Evolutionary conservation across 345 rosid genomes (phyloP).

Genomic region (Camelina hispida): DNA sequence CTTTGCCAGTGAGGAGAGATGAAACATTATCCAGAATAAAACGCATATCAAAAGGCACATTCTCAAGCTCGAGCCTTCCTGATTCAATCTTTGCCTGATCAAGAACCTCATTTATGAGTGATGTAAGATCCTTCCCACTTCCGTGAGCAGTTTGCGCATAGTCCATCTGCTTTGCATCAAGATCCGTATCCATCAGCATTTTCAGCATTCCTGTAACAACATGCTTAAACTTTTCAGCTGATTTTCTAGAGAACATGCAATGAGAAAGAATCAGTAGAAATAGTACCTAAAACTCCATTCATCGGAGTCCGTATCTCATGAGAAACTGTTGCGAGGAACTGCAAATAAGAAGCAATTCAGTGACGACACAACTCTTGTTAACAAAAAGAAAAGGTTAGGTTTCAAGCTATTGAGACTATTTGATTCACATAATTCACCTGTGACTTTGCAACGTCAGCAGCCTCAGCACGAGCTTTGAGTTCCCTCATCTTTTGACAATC

Average conservation of each 20-base stretch:
- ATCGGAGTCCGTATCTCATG: conserved; percentile 98
- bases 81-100: conserved; percentile 99
- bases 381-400: background rate
- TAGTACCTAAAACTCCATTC: conserved; percentile 68
- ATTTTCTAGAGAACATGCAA: background rate
- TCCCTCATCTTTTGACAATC: conserved; percentile 75
- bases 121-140: conserved; percentile 86
- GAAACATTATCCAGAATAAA: conserved; percentile 74
- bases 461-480: conserved; percentile 94
- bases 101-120: conserved; percentile 86
- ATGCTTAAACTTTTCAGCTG: background rate
- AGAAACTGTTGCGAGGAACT: conserved; percentile 98
- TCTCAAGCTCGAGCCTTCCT: conserved; percentile 88
- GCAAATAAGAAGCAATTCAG: conserved; percentile 32
- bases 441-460: conserved; percentile 96
- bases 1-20: conserved; percentile 73
- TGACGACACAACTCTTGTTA: background rate
- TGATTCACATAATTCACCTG: conserved; percentile 51
- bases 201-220: conserved; percentile 82
- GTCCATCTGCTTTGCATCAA: conserved; percentile 77
- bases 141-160: conserved; percentile 86
- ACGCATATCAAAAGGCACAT: conserved; percentile 83
- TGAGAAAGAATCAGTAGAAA: background rate
- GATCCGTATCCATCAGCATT: conserved; percentile 90
- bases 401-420: conserved; percentile 18